phyloP scores from a whole-genome alignment of 1,284 basidiomycete genomes.

The Moesziomyces aphidis region DNA sequence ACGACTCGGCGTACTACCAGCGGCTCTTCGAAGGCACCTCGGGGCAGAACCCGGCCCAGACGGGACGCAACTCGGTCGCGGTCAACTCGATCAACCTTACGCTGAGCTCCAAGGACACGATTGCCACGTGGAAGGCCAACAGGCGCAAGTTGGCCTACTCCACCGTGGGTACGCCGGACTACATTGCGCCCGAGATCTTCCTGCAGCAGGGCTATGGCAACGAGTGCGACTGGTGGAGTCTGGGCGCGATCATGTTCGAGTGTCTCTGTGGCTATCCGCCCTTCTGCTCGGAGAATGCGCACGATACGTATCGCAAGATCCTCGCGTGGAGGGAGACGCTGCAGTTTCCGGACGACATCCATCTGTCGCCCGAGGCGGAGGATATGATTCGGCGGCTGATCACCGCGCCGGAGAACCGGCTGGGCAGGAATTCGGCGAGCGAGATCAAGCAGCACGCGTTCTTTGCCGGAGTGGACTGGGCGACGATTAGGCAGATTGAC shows the following conservation, averaged over 20 bases:
- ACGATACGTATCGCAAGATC: slow-evolving; percentile 98
- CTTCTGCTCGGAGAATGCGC: slow-evolving; percentile 96
- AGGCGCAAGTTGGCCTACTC: slow-evolving; percentile 96
- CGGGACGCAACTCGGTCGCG: slow-evolving; percentile 65
- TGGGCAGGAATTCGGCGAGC: slow-evolving; percentile 75
- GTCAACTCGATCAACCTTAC: slow-evolving; percentile 68
- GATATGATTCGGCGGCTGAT: slow-evolving; percentile 89
- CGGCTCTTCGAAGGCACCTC: slow-evolving; percentile 78
- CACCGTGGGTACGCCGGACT: slow-evolving; percentile 98
- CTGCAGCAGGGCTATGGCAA: slow-evolving; percentile 96
- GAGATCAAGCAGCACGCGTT: slow-evolving; percentile 95
- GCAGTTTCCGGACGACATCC: slow-evolving; percentile 93
- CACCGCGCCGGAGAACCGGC: slow-evolving; percentile 81
- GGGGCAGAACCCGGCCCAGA: slow-evolving; percentile 47
- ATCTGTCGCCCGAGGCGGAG: slow-evolving; percentile 90
- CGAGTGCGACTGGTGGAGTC: slow-evolving; percentile 95
- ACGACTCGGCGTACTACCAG: slow-evolving; percentile 94
- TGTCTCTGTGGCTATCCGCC: slow-evolving; percentile 95
- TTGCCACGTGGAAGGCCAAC: slow-evolving; percentile 96
- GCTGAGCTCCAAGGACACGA: slow-evolving; percentile 64
- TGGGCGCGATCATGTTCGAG: slow-evolving; percentile 95
- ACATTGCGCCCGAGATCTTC: slow-evolving; percentile 99
- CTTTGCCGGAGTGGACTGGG: slow-evolving; percentile 97
- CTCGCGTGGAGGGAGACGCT: slow-evolving; percentile 91
- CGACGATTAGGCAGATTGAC: slow-evolving; percentile 87